Evolutionary conservation across 2,329 filamentous ascomycete genomes (phyloP).

Genomic region (Verticillium tricorpus): DNA sequence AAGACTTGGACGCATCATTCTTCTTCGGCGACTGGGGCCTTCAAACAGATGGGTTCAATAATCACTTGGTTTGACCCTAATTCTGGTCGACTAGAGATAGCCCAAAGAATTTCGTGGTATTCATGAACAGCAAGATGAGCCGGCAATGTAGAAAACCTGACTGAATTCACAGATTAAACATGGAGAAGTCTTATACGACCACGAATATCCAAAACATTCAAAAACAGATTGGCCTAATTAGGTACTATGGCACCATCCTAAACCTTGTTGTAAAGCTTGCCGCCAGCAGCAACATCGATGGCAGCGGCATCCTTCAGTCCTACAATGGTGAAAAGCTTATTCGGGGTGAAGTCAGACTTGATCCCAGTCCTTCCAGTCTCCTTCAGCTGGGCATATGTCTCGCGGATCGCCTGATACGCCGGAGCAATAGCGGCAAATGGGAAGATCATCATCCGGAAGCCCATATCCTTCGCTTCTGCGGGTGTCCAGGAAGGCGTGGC

Average conservation of each 20-base stretch:
- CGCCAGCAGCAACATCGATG: slow-evolving; percentile 31
- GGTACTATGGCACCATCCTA: not conserved
- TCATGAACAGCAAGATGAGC: no score
- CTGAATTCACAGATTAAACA: no score
- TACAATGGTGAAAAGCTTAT: slow-evolving; percentile 46
- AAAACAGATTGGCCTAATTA: no score
- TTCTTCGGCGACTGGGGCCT: no score
- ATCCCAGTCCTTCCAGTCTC: slow-evolving; percentile 28
- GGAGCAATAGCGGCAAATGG: slow-evolving; percentile 45
- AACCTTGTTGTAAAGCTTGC: slow-evolving; percentile 6
- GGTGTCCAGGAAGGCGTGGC: slow-evolving; percentile 48
- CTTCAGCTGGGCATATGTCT: slow-evolving; percentile 32
- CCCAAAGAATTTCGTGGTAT: no score
- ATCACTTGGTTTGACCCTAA: no score
- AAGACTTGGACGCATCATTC: no score
- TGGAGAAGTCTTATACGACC: no score
- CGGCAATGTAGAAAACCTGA: no score
- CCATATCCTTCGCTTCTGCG: slow-evolving; percentile 48
- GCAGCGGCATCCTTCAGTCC: slow-evolving; percentile 45
- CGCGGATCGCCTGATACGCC: slow-evolving; percentile 36
- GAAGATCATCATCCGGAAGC: slow-evolving; percentile 56
- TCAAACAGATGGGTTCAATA: no score
- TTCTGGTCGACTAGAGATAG: no score
- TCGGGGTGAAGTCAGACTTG: slow-evolving; percentile 38
- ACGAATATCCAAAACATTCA: no score